Base-by-base conservation (phyloP, 2,329 filamentous ascomycete genomes). In the Alternaria ethzedia region DNA sequence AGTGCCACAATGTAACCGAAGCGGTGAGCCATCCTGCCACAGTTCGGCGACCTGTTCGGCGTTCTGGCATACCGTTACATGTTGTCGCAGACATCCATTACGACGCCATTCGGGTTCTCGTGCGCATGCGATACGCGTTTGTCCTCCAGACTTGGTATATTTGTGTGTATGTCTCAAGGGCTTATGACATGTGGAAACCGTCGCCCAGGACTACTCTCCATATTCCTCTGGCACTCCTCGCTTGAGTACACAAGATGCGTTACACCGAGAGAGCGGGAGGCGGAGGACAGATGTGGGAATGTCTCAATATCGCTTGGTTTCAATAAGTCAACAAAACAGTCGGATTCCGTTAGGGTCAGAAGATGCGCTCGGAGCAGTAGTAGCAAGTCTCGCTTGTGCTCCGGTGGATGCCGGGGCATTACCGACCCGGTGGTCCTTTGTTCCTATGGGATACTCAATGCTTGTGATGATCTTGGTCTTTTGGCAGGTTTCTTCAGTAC, bases 11-110 rank as follows among this genome's bases (percentile, higher is more conserved):
- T 43, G 57, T 43, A 57, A 60, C 20, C 54, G 21, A 45, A 47
- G 64, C 59, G 57, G 66, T 68, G 55, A 62, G 61, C 55, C 63
- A 54, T 43, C 52, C 58, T 66, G 52, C 25, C 36, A 66, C 59
- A 63, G 62, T 64, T 67, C 67, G 67, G 65, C 67, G 67, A 68
- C 47, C 47, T 49, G 54, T 56, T 47, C 54, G 54, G 54, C 54
- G 54, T 45, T 13, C 10, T 46, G 41, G 30, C 10, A 9, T 10
- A 13, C 44, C 26, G 58, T 49, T 50, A 20, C 32, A 59, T 43
- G n/a, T 21, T 51, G 44, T 26, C 25, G 32, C 13, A 25, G n/a
- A 26, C 25, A n/a, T 30, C 54, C 5, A 26, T n/a, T 21, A 17
- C 25, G 17, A 56, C 23, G 54, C 49, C 13, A 52, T 41, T 52